Evolutionary conservation across 2,329 filamentous ascomycete species (phyloP), one percentile per base, ranked within the genome.

Genomic region (Bipolaris sorokiniana): DNA sequence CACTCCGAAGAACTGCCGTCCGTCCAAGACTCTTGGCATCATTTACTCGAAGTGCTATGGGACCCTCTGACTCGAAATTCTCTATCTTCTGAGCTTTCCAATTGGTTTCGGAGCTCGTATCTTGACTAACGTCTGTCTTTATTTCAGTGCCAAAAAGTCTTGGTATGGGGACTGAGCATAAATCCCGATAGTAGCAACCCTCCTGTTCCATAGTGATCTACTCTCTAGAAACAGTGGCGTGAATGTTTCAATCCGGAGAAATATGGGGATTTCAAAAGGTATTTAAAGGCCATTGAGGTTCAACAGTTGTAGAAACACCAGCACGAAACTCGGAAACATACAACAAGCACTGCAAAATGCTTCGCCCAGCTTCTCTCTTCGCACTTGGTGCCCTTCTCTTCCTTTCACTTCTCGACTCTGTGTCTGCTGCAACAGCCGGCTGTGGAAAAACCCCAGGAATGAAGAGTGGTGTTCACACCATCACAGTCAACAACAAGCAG

Each of bases 401-500:
- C 22, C 40, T 59, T 28, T 34, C 58, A 33, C 36, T 63, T 22
- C 26, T 63, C 23, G 46, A 56, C 10, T 40, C 51, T 26, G 56
- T 57, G 23, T 33, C 48, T 15, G 54, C 54, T 38, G 44, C 45
- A 31, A 53, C 54, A 31, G 49, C 49, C n/a, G 64, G 64, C 4
- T 67, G 64, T 38, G 63, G 61, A 10, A 65, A 65, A 47, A 46
- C 50, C 5, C 59, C 63, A 10, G 56, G 48, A 11, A 31, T 64
- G 5, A 65, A 47, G 6, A 60, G 41, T 37, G 59, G 59, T 22
- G 50, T 40, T 10, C 49, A 61, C 2, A 61, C 58, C 18, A 55
- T 53, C 9, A 62, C 78, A 71, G 51, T 64, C 34, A 64, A 62
- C 31, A 56, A 56, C 48, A 60, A 61, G 45, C 59, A 63, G 23